Conservation (phyloP, 2,329 filamentous ascomycete genomes). For the Fusarium agapanthi region DNA sequence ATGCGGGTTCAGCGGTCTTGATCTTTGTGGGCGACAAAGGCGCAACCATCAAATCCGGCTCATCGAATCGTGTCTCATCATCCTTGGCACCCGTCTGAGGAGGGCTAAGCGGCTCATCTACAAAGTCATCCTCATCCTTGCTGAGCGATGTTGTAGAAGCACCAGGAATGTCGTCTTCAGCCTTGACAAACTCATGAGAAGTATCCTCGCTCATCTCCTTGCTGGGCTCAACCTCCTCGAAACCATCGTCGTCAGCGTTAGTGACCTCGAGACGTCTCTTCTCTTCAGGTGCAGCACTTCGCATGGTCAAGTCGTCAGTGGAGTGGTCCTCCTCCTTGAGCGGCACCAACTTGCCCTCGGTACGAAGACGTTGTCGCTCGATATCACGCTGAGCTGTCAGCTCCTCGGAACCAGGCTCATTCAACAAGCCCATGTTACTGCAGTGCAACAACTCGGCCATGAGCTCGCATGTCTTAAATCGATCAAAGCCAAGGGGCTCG, state of each 20-base stretch:
- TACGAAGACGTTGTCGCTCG: constrained; percentile 81
- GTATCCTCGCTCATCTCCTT: constrained; percentile 78
- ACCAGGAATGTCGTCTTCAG: constrained; percentile 59
- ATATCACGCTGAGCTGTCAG: constrained; percentile 81
- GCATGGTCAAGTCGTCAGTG: constrained; percentile 70
- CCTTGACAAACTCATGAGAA: constrained; percentile 73
- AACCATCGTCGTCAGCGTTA: constrained; percentile 87
- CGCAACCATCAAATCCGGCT: constrained; percentile 64
- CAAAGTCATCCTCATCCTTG: constrained; percentile 76
- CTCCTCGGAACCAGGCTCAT: constrained; percentile 89
- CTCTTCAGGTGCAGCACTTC: constrained; percentile 63
- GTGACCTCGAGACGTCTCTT: constrained; percentile 79
- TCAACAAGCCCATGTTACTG: constrained; percentile 97
- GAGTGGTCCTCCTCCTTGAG: constrained; percentile 51
- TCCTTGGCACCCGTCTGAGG: constrained; percentile 68
- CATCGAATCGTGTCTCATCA: constrained; percentile 61
- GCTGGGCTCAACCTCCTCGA: constrained; percentile 82
- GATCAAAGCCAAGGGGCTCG: constrained; percentile 93
- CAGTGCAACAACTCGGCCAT: constrained; percentile 98
- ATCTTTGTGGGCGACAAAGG: constrained; percentile 63
- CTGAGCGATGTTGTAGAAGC: constrained; percentile 44
- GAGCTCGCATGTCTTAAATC: constrained; percentile 98
- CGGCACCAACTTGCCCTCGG: constrained; percentile 74
- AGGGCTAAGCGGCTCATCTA: constrained; percentile 80
- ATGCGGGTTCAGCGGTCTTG: constrained; percentile 41